These are phyloP conservation scores for Carpinus fangiana DNA, from an alignment of 306 rosid genomes.

Conservation along the genomic window DNA sequence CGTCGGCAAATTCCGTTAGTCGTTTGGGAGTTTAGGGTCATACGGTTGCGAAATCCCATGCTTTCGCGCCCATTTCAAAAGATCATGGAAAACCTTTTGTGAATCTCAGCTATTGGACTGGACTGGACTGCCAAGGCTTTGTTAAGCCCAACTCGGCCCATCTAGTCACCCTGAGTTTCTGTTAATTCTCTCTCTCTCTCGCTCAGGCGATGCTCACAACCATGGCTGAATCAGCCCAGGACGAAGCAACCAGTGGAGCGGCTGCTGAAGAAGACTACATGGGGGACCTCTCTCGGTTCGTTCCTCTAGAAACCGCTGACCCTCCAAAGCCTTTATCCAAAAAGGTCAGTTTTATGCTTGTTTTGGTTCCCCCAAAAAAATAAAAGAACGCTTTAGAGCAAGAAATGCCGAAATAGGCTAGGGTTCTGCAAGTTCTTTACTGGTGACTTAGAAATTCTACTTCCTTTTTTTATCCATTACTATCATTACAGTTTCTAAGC, in stretches of 20 bases:
- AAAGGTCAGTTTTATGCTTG: conserved; percentile 38
- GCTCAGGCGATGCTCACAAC: neutral
- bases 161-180: neutral
- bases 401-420: neutral
- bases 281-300: conserved; percentile 75
- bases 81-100: too few species aligned
- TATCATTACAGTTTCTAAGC: neutral
- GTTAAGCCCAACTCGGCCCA: neutral
- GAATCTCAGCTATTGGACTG: neutral
- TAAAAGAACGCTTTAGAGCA: neutral
- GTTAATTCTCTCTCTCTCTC: neutral
- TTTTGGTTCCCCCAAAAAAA: conserved; percentile 7
- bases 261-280: conserved; percentile 65
- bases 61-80: neutral
- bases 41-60: neutral
- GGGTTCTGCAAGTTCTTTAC: neutral
- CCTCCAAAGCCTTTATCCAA: conserved; percentile 42
- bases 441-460: neutral
- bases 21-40: neutral
- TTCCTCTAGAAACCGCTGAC: conserved; percentile 43
- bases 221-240: conserved; percentile 57
- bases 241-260: conserved; percentile 21
- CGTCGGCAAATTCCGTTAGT: conserved; percentile 30
- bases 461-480: neutral
- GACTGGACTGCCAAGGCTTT: neutral